Conservation (phyloP, 2,329 filamentous ascomycete genomes). For the Clarireedia monteithiana region DNA sequence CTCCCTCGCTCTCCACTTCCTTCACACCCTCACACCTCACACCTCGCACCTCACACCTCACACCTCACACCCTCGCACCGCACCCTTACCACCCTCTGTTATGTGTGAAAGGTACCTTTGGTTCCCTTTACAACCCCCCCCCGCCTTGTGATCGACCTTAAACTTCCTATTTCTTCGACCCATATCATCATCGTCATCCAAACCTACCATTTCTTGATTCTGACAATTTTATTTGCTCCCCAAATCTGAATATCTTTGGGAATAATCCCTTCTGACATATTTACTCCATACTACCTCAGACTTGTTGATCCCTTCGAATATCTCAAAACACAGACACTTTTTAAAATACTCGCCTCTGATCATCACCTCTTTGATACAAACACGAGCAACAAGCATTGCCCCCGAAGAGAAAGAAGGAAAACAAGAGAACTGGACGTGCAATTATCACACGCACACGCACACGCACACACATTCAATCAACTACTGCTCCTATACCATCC, state of each 20-base stretch:
- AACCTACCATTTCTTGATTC: conserved; percentile 8
- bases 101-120: neutral
- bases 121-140: neutral
- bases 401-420: too few relatives aligned
- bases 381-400: too few relatives aligned
- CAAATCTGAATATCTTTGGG: neutral
- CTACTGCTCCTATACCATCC: neutral
- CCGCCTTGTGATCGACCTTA: conserved; percentile 20
- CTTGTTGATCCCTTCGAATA: neutral
- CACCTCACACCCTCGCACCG: neutral
- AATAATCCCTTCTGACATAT: neutral
- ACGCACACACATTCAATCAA: neutral
- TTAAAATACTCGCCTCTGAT: neutral
- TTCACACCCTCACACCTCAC: too few relatives aligned
- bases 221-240: neutral
- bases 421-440: neutral
- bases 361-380: neutral
- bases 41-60: too few relatives aligned
- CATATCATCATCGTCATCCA: neutral
- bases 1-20: too few relatives aligned
- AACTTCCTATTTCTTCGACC: conserved; percentile 16
- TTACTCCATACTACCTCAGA: too few relatives aligned
- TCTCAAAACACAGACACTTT: too few relatives aligned
- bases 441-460: neutral
- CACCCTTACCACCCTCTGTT: neutral